Evolutionary conservation across 495 filamentous ascomycete species (phyloP).

Genomic region (Neurospora sp.): DNA sequence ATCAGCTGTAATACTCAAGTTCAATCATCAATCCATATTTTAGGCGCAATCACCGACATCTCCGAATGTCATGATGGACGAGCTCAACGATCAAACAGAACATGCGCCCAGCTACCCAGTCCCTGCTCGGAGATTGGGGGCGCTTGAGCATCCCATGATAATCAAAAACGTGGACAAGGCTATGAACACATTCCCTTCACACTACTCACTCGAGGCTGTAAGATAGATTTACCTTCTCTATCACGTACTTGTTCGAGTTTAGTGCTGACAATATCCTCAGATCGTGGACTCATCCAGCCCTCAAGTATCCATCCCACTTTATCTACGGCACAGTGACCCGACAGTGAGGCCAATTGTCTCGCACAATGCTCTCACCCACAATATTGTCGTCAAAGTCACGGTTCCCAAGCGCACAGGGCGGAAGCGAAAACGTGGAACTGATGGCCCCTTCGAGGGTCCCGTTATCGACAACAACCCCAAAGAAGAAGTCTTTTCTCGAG

Average conservation of each 20-base stretch:
- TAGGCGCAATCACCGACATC: not conserved
- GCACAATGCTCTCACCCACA: constrained; percentile 56
- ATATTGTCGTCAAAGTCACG: constrained; percentile 75
- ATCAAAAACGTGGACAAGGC: constrained; percentile 74
- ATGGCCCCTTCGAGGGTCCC: constrained; percentile 49
- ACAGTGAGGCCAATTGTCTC: constrained; percentile 66
- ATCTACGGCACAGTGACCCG: constrained; percentile 67
- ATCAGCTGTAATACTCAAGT: not conserved
- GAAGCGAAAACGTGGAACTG: constrained; percentile 65
- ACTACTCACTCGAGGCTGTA: constrained; percentile 55
- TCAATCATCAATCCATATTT: not conserved
- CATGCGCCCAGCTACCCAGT: constrained; percentile 38
- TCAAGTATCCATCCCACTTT: constrained; percentile 44
- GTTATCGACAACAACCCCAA: not conserved
- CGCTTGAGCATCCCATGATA: constrained; percentile 81
- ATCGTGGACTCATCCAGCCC: constrained; percentile 27
- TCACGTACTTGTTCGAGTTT: not conserved
- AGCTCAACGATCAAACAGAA: not conserved
- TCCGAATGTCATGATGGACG: not conserved
- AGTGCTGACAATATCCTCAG: constrained; percentile 11
- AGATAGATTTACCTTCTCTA: constrained; percentile 11
- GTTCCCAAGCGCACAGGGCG: constrained; percentile 79
- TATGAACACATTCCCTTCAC: constrained; percentile 65
- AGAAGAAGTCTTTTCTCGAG: constrained; percentile 24
- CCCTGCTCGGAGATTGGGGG: constrained; percentile 54